These are phyloP conservation scores for Leonotis leonurus DNA, from an alignment of 257 asterid genomes.

Conservation along the genomic window DNA sequence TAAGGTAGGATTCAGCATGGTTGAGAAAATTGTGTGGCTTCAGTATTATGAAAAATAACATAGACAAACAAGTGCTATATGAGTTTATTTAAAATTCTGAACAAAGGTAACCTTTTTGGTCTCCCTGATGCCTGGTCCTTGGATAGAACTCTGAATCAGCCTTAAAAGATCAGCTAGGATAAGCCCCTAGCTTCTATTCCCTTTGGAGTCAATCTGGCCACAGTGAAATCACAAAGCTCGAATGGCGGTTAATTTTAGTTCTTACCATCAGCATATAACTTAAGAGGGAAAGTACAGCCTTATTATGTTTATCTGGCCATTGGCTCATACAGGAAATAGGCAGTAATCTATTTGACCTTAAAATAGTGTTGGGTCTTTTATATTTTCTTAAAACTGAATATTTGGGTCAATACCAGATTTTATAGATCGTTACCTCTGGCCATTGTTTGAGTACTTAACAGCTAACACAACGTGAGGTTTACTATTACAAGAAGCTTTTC, in stretches of 20 bases:
- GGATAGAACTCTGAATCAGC: not conserved
- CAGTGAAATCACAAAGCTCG: not conserved
- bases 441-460: not conserved
- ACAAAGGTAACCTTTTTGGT: not conserved
- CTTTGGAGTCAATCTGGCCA: not conserved
- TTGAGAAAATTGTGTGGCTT: not conserved
- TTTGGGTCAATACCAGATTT: not conserved
- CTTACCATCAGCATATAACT: not conserved
- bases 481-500: not conserved
- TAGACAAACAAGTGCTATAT: not conserved
- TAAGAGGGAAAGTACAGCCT: not conserved
- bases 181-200: conserved; percentile 1
- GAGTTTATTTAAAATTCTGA: not conserved
- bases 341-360: not conserved
- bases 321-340: not conserved
- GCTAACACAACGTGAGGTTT: not conserved
- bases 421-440: not conserved
- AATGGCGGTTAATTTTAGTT: not conserved
- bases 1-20: not conserved
- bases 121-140: not conserved
- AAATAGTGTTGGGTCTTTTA: not conserved
- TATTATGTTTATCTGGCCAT: not conserved
- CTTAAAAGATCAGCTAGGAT: not conserved
- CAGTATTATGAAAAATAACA: not conserved
- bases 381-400: not conserved